These are phyloP conservation scores for Dendrobium chrysotoxum DNA, from an alignment of 106 monocot species.

Conservation along the genomic window DNA sequence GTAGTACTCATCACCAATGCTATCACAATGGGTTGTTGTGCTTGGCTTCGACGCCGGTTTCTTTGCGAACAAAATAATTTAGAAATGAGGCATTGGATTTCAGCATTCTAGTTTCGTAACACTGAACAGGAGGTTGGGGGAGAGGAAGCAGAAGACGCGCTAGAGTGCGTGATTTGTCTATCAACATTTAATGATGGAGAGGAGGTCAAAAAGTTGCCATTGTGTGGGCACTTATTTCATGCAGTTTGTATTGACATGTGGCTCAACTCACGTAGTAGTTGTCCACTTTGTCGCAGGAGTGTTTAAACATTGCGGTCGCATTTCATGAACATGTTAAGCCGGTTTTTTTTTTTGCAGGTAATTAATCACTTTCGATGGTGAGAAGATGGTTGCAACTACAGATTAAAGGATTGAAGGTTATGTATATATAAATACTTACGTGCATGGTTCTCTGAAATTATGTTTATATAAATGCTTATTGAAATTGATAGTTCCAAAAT, in stretches of 20 bases:
- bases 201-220: conserved; percentile 18
- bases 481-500: too few relatives aligned
- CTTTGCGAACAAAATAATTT: too few relatives aligned
- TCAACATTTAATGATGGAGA: conserved; percentile 15
- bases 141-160: neutral
- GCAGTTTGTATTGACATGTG: conserved; percentile 26
- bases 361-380: too few relatives aligned
- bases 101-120: conserved; percentile 3
- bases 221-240: conserved; percentile 27
- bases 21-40: neutral
- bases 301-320: neutral
- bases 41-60: too few relatives aligned
- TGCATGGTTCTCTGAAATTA: too few relatives aligned
- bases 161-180: conserved; percentile 27
- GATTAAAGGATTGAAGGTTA: too few relatives aligned
- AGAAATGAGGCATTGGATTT: neutral
- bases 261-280: conserved; percentile 15
- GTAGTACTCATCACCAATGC: conserved; percentile 3
- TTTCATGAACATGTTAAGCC: neutral
- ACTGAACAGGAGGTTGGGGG: neutral
- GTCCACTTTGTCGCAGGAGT: conserved; percentile 19
- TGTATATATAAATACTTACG: too few relatives aligned
- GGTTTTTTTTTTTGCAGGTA: too few relatives aligned
- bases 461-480: too few relatives aligned
- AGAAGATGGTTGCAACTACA: too few relatives aligned